A percentile compares a stretch with the other conserved stretches of the same genome.
Conservation (phyloP, 2,329 filamentous ascomycete genomes). For the Aureobasidium sp. region DNA sequence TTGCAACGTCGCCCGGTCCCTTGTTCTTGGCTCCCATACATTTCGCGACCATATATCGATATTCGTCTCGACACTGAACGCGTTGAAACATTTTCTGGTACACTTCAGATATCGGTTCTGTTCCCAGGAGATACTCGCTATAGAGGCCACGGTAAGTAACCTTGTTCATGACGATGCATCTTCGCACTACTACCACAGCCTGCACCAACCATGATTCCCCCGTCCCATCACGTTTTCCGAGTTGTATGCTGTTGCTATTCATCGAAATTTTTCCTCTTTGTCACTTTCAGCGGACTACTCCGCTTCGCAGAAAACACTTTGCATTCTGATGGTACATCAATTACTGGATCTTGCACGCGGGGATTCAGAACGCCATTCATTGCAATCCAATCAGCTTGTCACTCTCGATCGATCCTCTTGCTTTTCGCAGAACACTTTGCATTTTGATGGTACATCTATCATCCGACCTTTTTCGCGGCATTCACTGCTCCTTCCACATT, state of each 20-base stretch:
- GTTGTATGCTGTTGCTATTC: background rate
- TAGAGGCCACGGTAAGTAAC: background rate
- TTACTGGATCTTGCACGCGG: too few species aligned
- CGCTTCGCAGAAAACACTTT: too few species aligned
- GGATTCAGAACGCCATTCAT: too few species aligned
- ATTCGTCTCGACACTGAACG: background rate
- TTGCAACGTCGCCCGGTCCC: background rate
- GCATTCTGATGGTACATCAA: too few species aligned
- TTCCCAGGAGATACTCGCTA: too few species aligned
- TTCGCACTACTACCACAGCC: background rate
- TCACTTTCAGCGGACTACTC: too few species aligned
- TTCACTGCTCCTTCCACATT: background rate
- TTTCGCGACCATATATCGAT: background rate
- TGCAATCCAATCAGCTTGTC: too few species aligned
- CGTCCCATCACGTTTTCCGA: background rate
- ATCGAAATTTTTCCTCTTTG: too few species aligned
- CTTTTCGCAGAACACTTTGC: background rate
- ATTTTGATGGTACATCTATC: background rate
- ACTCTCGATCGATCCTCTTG: background rate
- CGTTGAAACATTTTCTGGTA: background rate
- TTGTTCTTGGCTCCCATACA: background rate
- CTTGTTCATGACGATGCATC: background rate
- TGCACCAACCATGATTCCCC: background rate
- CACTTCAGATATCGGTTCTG: background rate
- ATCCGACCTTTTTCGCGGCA: background rate